phyloP scores from a whole-genome alignment of 163 green algal species.

The Scenedesmus sp. region DNA sequence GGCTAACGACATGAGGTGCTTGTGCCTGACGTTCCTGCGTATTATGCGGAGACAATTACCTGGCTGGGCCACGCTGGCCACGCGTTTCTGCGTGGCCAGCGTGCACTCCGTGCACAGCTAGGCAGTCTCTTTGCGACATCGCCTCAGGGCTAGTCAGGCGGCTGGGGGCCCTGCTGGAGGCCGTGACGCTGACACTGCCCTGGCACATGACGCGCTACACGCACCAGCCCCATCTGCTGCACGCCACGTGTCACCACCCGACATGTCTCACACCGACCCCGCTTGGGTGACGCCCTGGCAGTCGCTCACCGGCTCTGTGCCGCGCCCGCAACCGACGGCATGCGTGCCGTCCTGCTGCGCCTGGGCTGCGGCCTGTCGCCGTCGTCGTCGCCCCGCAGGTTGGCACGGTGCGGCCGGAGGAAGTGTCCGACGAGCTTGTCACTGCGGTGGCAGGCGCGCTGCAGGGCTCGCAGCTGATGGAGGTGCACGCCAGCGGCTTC shows the following conservation, averaged over 20 bases:
- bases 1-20: too few relatives aligned
- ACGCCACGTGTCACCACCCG: background rate
- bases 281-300: background rate
- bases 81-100: background rate
- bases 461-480: constrained; percentile 5
- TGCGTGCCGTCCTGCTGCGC: too few relatives aligned
- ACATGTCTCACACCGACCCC: background rate
- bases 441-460: constrained; percentile 73
- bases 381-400: constrained; percentile 11
- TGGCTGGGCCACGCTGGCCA: constrained; percentile 24
- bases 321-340: too few relatives aligned
- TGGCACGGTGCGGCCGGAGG: constrained; percentile 8
- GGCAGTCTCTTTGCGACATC: constrained; percentile 60
- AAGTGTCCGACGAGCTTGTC: constrained; percentile 63
- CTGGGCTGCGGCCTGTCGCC: background rate
- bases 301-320: too few relatives aligned
- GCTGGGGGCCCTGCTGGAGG: constrained; percentile 11
- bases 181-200: constrained; percentile 38
- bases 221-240: too few relatives aligned
- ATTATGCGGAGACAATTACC: constrained; percentile 55
- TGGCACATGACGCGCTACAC: constrained; percentile 24
- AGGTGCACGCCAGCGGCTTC: constrained; percentile 55
- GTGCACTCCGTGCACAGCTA: constrained; percentile 25
- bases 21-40: background rate
- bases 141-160: constrained; percentile 52